phyloP scores from a whole-genome alignment of 192 early-diverging fungal genomes.

The Funneliformis mosseae region DNA sequence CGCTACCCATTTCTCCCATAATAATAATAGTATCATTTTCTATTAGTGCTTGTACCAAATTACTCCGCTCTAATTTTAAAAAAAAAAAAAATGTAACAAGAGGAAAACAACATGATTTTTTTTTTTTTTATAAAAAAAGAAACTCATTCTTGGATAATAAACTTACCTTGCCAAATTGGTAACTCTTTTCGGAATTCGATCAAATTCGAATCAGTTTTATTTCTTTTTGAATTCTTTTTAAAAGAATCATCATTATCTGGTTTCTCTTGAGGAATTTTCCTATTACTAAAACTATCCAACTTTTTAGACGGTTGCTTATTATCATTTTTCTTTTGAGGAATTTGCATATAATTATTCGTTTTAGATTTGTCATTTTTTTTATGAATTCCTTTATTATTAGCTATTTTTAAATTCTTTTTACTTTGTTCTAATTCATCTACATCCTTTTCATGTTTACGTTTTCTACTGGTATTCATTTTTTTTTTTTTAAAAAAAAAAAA shows the following conservation, averaged over 20 bases:
- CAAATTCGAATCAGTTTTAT: background rate
- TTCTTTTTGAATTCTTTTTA: background rate
- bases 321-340: background rate
- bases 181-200: slow-evolving; percentile 17
- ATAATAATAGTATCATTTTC: slow-evolving; percentile 78
- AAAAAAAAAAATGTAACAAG: background rate
- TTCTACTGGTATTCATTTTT: background rate
- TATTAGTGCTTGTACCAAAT: slow-evolving; percentile 77
- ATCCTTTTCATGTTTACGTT: background rate
- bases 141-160: background rate
- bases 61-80: slow-evolving; percentile 47
- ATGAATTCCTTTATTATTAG: background rate
- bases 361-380: too few species aligned
- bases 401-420: background rate
- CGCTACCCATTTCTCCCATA: slow-evolving; percentile 95
- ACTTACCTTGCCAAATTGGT: slow-evolving; percentile 33
- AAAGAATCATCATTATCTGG: background rate
- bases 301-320: background rate
- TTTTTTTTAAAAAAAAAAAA: background rate
- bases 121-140: background rate
- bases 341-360: too few species aligned
- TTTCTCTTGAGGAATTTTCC: background rate
- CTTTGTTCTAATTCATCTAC: background rate
- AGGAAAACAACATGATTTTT: background rate
- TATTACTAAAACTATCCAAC: background rate